Percentiles rank a stretch among this genome's conserved stretches.
These are phyloP conservation scores for Venturia nashicola DNA, from an alignment of 2,329 filamentous ascomycete species.

Conservation along the genomic window DNA sequence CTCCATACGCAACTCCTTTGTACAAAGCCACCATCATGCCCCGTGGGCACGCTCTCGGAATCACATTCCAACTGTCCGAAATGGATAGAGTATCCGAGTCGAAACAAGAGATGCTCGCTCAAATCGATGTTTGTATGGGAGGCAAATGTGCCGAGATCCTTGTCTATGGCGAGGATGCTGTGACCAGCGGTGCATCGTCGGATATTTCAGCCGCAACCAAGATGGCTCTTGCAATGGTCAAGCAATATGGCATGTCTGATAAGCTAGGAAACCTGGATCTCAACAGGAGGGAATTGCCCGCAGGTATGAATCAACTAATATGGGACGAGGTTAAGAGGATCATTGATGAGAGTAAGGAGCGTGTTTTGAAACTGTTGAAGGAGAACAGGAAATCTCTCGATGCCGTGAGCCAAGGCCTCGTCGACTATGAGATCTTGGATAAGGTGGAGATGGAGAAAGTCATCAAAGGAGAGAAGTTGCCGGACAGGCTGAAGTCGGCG, in stretches of 20 bases:
- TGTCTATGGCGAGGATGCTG: conserved; percentile 79
- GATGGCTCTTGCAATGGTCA: conserved; percentile 79
- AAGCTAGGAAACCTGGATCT: conserved; percentile 85
- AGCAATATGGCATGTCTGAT: conserved; percentile 77
- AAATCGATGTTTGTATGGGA: conserved; percentile 70
- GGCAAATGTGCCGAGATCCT: conserved; percentile 87
- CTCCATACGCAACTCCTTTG: conserved; percentile 60
- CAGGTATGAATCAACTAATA: conserved; percentile 74
- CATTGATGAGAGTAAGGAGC: conserved; percentile 67
- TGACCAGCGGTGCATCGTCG: conserved; percentile 74
- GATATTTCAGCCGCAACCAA: conserved; percentile 76
- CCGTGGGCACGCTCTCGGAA: conserved; percentile 71
- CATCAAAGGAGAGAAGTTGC: conserved; percentile 71
- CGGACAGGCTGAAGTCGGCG: conserved; percentile 49
- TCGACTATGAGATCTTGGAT: conserved; percentile 88
- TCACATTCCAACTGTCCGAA: conserved; percentile 78
- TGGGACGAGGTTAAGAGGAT: conserved; percentile 79
- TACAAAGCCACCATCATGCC: conserved; percentile 98
- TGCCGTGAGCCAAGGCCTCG: conserved; percentile 71
- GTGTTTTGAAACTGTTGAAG: conserved; percentile 58
- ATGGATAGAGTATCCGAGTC: conserved; percentile 86
- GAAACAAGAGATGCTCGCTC: conserved; percentile 70
- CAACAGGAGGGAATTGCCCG: conserved; percentile 70
- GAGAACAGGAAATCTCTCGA: conserved; percentile 77
- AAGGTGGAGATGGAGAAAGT: conserved; percentile 85